These are phyloP conservation scores for Tieghemiomyces parasiticus DNA, from an alignment of 192 early-diverging fungal species.

Conservation along the genomic window DNA sequence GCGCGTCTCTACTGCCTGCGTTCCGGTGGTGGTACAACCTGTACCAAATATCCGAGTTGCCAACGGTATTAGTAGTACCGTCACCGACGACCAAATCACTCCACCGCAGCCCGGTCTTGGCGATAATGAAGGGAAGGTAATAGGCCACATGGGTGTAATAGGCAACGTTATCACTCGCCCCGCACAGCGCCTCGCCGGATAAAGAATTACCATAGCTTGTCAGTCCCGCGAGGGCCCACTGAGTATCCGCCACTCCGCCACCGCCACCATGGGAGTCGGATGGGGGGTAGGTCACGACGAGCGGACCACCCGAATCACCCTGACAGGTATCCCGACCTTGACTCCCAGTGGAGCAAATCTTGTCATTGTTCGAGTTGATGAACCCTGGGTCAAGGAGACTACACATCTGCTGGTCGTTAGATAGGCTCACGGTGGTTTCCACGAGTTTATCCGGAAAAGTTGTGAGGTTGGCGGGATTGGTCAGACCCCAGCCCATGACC, in stretches of 20 bases:
- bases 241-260: no score
- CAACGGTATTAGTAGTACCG: neutral
- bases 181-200: conserved; percentile 5
- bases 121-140: neutral
- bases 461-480: neutral
- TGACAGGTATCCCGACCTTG: conserved; percentile 4
- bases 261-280: no score
- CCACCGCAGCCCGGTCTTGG: neutral
- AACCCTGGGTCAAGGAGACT: neutral
- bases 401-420: neutral
- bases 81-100: neutral
- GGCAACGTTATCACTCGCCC: neutral
- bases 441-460: neutral
- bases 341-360: conserved; percentile 1
- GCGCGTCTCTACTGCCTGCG: no score
- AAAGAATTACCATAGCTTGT: conserved; percentile 9
- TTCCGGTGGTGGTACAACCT: no score
- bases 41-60: neutral
- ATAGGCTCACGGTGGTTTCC: neutral
- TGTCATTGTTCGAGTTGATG: neutral
- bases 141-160: conserved; percentile 6
- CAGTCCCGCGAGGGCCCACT: neutral
- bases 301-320: conserved; percentile 8
- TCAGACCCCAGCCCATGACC: conserved; percentile 8
- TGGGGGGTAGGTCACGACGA: neutral